Evolutionary conservation across 1,284 basidiomycete genomes (phyloP), one percentile per base, ranked within the genome.

Genomic region (Blastosporella zonata): DNA sequence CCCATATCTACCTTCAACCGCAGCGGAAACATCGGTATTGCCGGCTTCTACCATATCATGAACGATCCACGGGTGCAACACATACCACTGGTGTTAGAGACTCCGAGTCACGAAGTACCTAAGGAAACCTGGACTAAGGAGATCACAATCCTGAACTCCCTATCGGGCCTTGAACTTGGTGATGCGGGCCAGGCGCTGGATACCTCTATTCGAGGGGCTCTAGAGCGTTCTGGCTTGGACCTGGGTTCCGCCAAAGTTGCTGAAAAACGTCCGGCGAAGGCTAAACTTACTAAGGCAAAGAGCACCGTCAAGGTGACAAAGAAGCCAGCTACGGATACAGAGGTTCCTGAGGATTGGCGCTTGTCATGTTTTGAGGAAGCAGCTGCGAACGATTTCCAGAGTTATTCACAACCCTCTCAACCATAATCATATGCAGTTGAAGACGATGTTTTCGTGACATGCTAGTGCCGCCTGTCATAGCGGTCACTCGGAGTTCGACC

Each of bases 61-160:
- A 78, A 78, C 12, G 90, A 94, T 60, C 68, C 77, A 3, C 79
- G 87, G 17, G 76, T 84, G 45, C 74, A 80, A 51, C 68, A 77
- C 38, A 85, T 93, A 35, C 91, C 91, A 2, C 73, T 94, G 35
- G 80, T 93, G 29, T 78, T 94, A 15, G 91, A 95, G 65, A 93
- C 91, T 0, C 89, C 89, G 0, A 75, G 72, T 23, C 78, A 80
- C 47, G 82, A 82, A 51, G 65, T 68, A 20, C 71, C 79, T n/a
- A 47, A 35, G 9, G 72, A 77, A 8, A 75, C 91, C 0, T 93
- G 90, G 89, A 71, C 71, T 17, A 73, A 73, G 49, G 91, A 94
- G 65, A 84, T 93, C 22, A 71, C 74, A 27, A 72, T 81, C 1
- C 63, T 89, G 37, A 73, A 84, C 45, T 58, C 57, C 15, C 54